Evolutionary conservation across 176 grass and related monocot genomes (phyloP), one percentile per base, ranked within the genome.

Genomic region (Cocos nucifera): DNA sequence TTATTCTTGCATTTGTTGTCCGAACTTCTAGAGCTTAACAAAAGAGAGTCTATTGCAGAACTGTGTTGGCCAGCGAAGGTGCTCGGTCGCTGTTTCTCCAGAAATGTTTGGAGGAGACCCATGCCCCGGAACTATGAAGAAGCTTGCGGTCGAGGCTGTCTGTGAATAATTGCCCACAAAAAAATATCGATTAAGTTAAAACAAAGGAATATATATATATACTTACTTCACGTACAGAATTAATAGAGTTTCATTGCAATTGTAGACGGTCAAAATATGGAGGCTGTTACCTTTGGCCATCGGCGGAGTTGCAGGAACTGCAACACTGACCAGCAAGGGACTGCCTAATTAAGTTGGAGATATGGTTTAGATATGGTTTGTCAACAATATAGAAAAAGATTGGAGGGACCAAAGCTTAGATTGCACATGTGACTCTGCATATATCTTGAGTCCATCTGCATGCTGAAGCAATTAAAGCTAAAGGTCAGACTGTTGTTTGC

Each of bases 291-390:
- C 29, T 48, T 77, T 70, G 61, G 64, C 21, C 51, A 64, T 24
- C 28, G 29, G 75, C 69, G 58, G 51, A 70, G 75, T 63, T 69
- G 75, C 75, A 77, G 75, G 58, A 77, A 77, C 75, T 77, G 75
- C 48, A 30, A 32, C 44, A 56, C 63, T 61, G 50, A 22, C 58
- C 58, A 19, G 19, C 12, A 70, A 70, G 30, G 54, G 59, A 2
- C 48, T 70, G 26, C 44, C 62, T 30, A 58, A 70, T 27, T 39
- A 56, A 32, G 35, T 44, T 44, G 35, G 35, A 44, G 7, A 14
- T n/a, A n/a, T n/a, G n/a, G n/a, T n/a, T 12, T 44, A 12, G 35
- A 44, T 0, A 44, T 44, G 35, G 35, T 2, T 44, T 44, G 35
- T 44, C 35, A 12, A 44, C 35, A 2, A 44, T 44, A 12, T 44